Conservation (phyloP, 805 yeast genomes). For the Millerozyma acaciae region DNA sequence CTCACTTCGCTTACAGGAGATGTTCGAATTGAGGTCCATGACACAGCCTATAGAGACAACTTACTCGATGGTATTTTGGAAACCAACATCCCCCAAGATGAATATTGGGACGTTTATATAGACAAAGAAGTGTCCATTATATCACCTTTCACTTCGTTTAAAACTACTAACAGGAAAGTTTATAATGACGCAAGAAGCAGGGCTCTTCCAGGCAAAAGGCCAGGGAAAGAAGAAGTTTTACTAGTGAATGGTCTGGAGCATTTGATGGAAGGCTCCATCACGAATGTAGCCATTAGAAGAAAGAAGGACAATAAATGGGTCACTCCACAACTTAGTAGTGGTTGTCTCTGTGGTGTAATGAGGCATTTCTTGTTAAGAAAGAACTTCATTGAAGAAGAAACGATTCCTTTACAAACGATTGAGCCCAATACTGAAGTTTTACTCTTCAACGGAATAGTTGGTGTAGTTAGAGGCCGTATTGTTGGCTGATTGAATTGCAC, state of each 20-base stretch:
- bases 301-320: conserved; percentile 51
- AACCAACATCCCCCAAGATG: conserved; percentile 5
- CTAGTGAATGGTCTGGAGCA: conserved; percentile 52
- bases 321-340: conserved; percentile 75
- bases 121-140: conserved; percentile 50
- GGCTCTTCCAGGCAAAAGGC: conserved; percentile 32
- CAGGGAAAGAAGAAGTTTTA: conserved; percentile 65
- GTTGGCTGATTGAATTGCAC: conserved; percentile 10
- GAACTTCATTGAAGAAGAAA: conserved; percentile 51
- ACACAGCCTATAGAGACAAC: conserved; percentile 20
- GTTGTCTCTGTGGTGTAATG: conserved; percentile 83
- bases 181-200: conserved; percentile 63
- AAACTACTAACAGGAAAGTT: conserved; percentile 69
- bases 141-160: conserved; percentile 81
- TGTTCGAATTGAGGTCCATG: conserved; percentile 30
- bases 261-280: conserved; percentile 76
- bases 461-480: conserved; percentile 62
- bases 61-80: conserved; percentile 26
- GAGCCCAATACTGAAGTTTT: conserved; percentile 65
- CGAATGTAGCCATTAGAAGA: conserved; percentile 67
- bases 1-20: conserved; percentile 27
- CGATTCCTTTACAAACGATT: conserved; percentile 44
- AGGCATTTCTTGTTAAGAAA: conserved; percentile 60
- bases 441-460: conserved; percentile 78
- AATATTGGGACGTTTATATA: conserved; percentile 57